phyloP scores from a whole-genome alignment of 306 rosid species.

The Corylus americana region DNA sequence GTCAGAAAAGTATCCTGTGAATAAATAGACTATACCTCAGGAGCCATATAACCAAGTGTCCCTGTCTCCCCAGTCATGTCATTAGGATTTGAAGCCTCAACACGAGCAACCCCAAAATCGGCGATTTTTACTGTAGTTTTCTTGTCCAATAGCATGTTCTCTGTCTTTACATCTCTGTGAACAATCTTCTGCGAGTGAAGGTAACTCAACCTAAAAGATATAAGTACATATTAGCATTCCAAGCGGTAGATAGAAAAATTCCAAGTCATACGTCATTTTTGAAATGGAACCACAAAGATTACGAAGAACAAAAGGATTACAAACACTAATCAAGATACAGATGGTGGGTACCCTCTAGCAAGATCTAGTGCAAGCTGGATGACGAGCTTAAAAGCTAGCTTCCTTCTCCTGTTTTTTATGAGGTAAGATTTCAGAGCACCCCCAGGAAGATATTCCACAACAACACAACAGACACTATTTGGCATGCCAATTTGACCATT shows the following conservation, averaged over 20 bases:
- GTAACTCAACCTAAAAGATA: constrained; percentile 77
- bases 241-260: constrained; percentile 17
- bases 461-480: constrained; percentile 85
- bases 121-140: constrained; percentile 87
- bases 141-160: constrained; percentile 92
- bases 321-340: constrained; percentile 2
- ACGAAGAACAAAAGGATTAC: constrained; percentile 3
- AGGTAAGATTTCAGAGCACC: constrained; percentile 82
- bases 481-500: constrained; percentile 89
- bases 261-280: constrained; percentile 2
- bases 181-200: constrained; percentile 96
- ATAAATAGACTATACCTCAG: constrained; percentile 60
- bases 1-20: background rate
- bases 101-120: constrained; percentile 98
- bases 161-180: constrained; percentile 97
- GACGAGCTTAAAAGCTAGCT: constrained; percentile 86
- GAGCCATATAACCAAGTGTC: constrained; percentile 99
- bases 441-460: constrained; percentile 93
- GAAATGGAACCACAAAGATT: constrained; percentile 27
- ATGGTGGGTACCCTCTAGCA: constrained; percentile 77
- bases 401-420: constrained; percentile 91
- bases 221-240: constrained; percentile 18
- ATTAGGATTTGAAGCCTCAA: constrained; percentile 98
- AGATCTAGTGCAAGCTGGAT: constrained; percentile 93
- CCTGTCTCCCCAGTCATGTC: constrained; percentile 99